Evolutionary conservation across 2,329 filamentous ascomycete genomes (phyloP), one percentile per base, ranked within the genome.

Genomic region (Neoscytalidium dimidiatum): DNA sequence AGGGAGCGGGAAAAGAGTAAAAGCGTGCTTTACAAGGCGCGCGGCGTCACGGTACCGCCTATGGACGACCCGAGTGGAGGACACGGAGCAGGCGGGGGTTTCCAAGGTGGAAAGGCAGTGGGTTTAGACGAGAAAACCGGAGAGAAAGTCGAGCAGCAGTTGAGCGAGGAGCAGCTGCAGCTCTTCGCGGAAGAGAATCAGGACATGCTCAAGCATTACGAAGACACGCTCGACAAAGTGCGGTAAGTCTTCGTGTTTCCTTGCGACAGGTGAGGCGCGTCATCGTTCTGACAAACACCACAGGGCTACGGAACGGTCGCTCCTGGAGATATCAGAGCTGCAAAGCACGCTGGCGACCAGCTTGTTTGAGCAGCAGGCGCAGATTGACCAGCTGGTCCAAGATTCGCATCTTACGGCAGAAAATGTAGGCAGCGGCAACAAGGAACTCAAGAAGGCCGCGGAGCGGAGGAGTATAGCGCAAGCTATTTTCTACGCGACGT

Each of bases 121-220:
- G 60, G 68, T 13, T 38, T 56, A 4, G 68, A 72, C 23, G 75
- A 75, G 19, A 68, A 70, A 51, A 67, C 69, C 46, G 71, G 66
- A 35, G 64, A 68, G 28, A 72, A 75, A 6, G 80, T 83, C 46
- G 83, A 85, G 72, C 75, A 87, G 46, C 86, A 88, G 67, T 81
- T 97, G 67, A 92, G 90, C 19, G 84, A 88, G 23, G 93, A 97
- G 74, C 94, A 98, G 78, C 82, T 95, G 61, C 94, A 97, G 76
- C 86, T 97, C 74, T 98, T 99, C 80, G 94, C 94, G 70, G 87
- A 92, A 78, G 94, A 96, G 74, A 97, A 98, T 74, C 89, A 93
- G 77, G 89, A 92, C 68, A 93, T 99, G 89, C 84, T 98, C 71
- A 91, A 91, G 77, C 92, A 97, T 78, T 97, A 96, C 77, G 92